A percentile compares a stretch with the other conserved stretches of the same genome.
phyloP scores from a whole-genome alignment of 2,329 filamentous ascomycete genomes.

The Pseudofabraea citricarpa region DNA sequence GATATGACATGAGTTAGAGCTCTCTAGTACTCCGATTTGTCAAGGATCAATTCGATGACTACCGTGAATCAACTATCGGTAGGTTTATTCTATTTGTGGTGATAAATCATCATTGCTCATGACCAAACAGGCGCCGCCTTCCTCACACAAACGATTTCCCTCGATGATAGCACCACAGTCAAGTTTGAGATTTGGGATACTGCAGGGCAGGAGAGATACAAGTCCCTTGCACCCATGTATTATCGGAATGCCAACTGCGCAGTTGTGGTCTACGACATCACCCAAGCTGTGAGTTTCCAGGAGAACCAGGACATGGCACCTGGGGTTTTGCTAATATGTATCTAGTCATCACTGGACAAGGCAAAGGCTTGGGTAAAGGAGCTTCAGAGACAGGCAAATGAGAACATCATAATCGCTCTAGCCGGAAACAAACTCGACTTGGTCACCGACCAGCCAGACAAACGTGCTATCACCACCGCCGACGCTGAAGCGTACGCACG shows the following conservation, averaged over 20 bases:
- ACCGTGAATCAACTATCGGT: constrained; percentile 28
- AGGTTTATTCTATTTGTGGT: not conserved
- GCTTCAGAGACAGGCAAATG: constrained; percentile 95
- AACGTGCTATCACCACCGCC: constrained; percentile 82
- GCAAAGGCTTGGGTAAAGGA: constrained; percentile 99
- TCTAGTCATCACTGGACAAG: constrained; percentile 91
- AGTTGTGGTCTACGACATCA: constrained; percentile 98
- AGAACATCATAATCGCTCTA: constrained; percentile 98
- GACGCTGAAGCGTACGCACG: constrained; percentile 94
- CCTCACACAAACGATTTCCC: constrained; percentile 96
- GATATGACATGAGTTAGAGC: constrained; percentile 56
- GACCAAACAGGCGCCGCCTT: constrained; percentile 79
- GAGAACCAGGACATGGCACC: constrained; percentile 5
- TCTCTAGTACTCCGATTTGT: constrained; percentile 97
- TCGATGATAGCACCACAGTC: constrained; percentile 96
- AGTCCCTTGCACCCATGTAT: constrained; percentile 98
- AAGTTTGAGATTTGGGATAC: constrained; percentile 99
- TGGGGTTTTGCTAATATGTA: constrained; percentile 5
- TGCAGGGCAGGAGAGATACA: constrained; percentile 96
- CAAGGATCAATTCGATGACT: constrained; percentile 98
- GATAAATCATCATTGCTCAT: not conserved
- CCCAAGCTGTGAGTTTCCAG: constrained; percentile 77
- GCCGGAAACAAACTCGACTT: constrained; percentile 98
- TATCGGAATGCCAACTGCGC: constrained; percentile 99
- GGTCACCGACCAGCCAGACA: constrained; percentile 89